phyloP scores from a whole-genome alignment of 2,329 filamentous ascomycete species.

The Neofusicoccum umdonicola region DNA sequence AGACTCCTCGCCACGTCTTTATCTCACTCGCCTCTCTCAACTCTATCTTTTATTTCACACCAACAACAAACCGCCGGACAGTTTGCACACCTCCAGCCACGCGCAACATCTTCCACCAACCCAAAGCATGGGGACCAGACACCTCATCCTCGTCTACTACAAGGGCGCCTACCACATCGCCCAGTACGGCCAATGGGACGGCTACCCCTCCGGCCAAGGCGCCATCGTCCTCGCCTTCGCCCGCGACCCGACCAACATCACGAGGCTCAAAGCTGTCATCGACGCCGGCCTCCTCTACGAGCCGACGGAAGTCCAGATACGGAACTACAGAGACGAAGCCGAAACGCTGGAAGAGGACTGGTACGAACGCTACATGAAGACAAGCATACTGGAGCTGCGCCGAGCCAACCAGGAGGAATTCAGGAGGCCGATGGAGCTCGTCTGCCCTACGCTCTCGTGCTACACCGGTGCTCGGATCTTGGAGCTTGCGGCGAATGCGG shows the following conservation, averaged over 20 bases:
- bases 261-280: conserved; percentile 23
- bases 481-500: not conserved
- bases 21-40: not conserved
- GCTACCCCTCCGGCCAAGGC: conserved; percentile 28
- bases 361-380: too few species aligned
- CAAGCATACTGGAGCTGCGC: too few species aligned
- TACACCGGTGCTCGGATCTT: not conserved
- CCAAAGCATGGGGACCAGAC: conserved; percentile 20
- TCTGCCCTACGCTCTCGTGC: not conserved
- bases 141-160: conserved; percentile 24
- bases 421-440: not conserved
- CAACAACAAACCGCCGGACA: not conserved
- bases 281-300: conserved; percentile 18
- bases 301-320: conserved; percentile 9
- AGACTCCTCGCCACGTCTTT: too few species aligned
- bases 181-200: conserved; percentile 31
- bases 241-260: conserved; percentile 22
- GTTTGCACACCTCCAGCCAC: too few species aligned
- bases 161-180: conserved; percentile 23
- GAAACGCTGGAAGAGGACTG: not conserved
- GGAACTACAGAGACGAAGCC: not conserved
- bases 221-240: conserved; percentile 25
- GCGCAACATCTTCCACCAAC: too few species aligned
- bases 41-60: not conserved
- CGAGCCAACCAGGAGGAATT: too few species aligned